A percentile compares a stretch with the other conserved stretches of the same genome.
These are phyloP conservation scores for Fusarium sp. DNA, from an alignment of 2,329 filamentous ascomycete species.

Conservation along the genomic window DNA sequence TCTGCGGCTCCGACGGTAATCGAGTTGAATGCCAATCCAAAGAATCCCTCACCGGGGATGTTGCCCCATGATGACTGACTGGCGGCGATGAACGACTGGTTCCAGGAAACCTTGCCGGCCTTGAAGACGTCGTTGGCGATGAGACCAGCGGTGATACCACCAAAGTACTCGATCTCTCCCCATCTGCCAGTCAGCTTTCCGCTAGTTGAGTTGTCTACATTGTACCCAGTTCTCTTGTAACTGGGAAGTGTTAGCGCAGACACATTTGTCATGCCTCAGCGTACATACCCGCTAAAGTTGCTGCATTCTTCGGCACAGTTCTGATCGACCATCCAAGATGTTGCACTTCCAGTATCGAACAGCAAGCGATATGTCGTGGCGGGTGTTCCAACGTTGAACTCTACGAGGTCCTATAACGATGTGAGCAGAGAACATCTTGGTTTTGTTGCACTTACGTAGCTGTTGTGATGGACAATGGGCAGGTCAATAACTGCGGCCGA, in stretches of 20 bases:
- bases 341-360: conserved; percentile 52
- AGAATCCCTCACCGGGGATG: conserved; percentile 50
- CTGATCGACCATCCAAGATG: conserved; percentile 48
- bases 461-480: conserved; percentile 20
- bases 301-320: conserved; percentile 43
- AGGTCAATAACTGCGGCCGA: conserved; percentile 18
- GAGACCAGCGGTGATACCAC: conserved; percentile 43
- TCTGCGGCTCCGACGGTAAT: conserved; percentile 47
- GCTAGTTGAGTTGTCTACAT: conserved; percentile 42
- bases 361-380: conserved; percentile 43
- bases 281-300: conserved; percentile 29
- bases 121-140: conserved; percentile 45
- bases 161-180: conserved; percentile 47
- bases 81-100: conserved; percentile 47
- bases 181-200: conserved; percentile 35
- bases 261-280: not conserved
- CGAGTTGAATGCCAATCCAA: conserved; percentile 50
- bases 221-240: conserved; percentile 46
- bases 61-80: conserved; percentile 46
- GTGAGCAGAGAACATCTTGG: not conserved
- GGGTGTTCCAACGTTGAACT: conserved; percentile 45
- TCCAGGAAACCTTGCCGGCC: conserved; percentile 40
- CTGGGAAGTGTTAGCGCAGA: conserved; percentile 8
- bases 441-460: conserved; percentile 13
- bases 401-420: conserved; percentile 5